Evolutionary conservation across 768 basidiomycete species (phyloP), one percentile per base, ranked within the genome.

Genomic region (Glaciozyma martinii): DNA sequence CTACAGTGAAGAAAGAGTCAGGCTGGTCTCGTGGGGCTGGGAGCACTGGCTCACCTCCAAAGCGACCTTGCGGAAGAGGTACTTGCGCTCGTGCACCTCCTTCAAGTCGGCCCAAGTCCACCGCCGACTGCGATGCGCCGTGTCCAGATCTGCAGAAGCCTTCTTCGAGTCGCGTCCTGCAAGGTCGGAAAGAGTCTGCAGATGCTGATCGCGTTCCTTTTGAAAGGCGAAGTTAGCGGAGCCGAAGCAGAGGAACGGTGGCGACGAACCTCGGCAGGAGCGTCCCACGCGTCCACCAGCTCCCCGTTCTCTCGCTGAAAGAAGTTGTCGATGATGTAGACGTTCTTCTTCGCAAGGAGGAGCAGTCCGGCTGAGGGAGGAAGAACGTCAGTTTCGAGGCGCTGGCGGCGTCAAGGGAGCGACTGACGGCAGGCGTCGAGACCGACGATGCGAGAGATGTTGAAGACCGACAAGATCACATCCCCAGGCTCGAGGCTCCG

Each of bases 321-420:
- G 18, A 95, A 79, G 2, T 90, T 90, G 70, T 97, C 91, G 21
- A 94, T 76, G 80, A 95, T 87, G 71, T 95, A 97, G 9, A 95
- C 76, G 71, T 92, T 88, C 3, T 84, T 86, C 53, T 82, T 82
- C 18, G 91, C 93, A 21, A 92, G 82, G 57, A 97, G 92, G 30
- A 97, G 79, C 12, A 95, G 80, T 0, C 93, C 92, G 62, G 91
- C 90, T 87, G 71, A 44, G 50, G 47, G 18, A 29, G 5, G 46
- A 47, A 33, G 46, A 52, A 55, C 43, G 33, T 64, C 52, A 44
- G 52, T 18, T 0, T 63, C 23, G 27, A 40, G 69, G 23, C 25
- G 37, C n/a, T 27, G 23, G 57, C 32, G 23, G 58, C 42, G 19
- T 66, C 21, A 19, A 40, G 25, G 3, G 19, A 23, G 6, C n/a